These are phyloP conservation scores for Aspergillus sp. DNA, from an alignment of 2,329 filamentous ascomycete species.

Conservation along the genomic window DNA sequence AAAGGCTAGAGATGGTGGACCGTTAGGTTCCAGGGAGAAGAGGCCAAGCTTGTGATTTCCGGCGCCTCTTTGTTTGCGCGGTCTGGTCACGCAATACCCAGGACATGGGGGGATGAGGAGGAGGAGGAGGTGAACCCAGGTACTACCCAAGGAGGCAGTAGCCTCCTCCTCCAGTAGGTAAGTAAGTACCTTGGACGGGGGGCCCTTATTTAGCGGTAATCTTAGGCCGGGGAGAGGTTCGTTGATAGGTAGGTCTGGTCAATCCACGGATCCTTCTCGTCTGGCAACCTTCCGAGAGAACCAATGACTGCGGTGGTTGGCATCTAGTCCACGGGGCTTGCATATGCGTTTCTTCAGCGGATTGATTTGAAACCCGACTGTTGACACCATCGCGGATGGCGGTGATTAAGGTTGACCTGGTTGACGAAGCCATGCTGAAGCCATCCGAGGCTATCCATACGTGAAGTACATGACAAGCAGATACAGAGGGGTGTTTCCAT, in stretches of 20 bases:
- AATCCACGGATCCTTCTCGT: slow-evolving; percentile 1
- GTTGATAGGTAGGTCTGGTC: slow-evolving; percentile 1
- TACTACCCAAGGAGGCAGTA: neutral
- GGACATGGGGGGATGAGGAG: too few relatives aligned
- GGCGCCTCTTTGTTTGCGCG: neutral
- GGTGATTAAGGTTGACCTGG: neutral
- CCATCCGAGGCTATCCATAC: too few relatives aligned
- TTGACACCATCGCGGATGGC: neutral
- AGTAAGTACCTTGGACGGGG: neutral
- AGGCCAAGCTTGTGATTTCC: neutral
- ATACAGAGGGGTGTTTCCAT: neutral
- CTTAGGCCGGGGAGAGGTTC: neutral
- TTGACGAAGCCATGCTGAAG: neutral
- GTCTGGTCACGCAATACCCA: neutral
- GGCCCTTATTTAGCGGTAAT: neutral
- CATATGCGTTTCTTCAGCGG: neutral
- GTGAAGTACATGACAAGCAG: too few relatives aligned
- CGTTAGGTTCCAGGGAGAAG: slow-evolving; percentile 5
- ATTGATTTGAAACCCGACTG: neutral
- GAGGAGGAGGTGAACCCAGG: neutral
- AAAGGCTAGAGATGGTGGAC: slow-evolving; percentile 10
- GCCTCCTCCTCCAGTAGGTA: neutral
- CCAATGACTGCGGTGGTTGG: neutral
- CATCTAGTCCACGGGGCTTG: neutral
- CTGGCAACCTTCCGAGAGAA: neutral